phyloP scores from a whole-genome alignment of 2,329 filamentous ascomycete genomes.

The Trichoderma brevicompactum region DNA sequence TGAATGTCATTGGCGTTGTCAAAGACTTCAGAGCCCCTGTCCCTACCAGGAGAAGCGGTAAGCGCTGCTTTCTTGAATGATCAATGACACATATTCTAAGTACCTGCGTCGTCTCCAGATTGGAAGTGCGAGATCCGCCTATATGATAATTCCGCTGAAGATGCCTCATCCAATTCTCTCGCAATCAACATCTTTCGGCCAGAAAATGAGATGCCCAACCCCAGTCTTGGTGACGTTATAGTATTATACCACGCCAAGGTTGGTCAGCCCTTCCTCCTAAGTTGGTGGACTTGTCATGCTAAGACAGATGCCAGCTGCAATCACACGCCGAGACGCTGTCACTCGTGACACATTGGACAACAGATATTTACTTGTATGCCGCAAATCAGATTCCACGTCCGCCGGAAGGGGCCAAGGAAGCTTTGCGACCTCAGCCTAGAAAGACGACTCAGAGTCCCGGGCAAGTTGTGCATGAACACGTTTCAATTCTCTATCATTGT shows the following conservation, averaged over 20 bases:
- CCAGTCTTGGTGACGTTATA: conserved; percentile 47
- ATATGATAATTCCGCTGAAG: conserved; percentile 60
- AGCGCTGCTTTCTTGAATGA: background rate
- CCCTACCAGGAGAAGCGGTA: conserved; percentile 57
- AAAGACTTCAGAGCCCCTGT: conserved; percentile 64
- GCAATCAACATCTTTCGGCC: conserved; percentile 65
- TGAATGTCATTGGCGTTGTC: conserved; percentile 72
- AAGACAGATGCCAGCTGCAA: conserved; percentile 24
- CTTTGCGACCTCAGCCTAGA: conserved; percentile 34
- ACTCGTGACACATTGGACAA: conserved; percentile 49
- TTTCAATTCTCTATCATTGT: conserved; percentile 53
- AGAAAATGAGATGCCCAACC: conserved; percentile 52
- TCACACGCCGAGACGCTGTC: conserved; percentile 38
- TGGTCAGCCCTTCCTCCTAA: background rate
- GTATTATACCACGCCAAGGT: conserved; percentile 61
- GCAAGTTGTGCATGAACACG: conserved; percentile 47
- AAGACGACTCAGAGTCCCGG: conserved; percentile 34
- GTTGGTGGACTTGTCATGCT: background rate
- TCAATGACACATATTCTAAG: background rate
- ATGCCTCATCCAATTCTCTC: conserved; percentile 45
- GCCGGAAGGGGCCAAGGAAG: conserved; percentile 44
- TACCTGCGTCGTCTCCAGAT: conserved; percentile 46
- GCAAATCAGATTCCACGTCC: conserved; percentile 39
- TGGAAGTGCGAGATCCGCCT: conserved; percentile 65
- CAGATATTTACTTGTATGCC: conserved; percentile 52